Evolutionary conservation across 441 rosid genomes (phyloP), one percentile per base, ranked within the genome.

Genomic region (Hura crepitans): DNA sequence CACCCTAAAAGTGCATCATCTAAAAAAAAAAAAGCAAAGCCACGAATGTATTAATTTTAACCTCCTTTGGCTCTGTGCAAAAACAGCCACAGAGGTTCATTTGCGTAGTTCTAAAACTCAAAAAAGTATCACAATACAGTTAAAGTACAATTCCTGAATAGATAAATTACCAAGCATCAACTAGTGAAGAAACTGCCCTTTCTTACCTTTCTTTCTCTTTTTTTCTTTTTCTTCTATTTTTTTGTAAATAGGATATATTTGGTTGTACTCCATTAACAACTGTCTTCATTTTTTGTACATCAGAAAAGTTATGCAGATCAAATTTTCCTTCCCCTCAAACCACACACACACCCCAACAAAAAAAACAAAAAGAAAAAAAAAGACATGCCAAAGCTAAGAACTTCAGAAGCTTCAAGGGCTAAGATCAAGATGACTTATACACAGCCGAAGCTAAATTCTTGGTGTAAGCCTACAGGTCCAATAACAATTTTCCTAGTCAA

Each of bases 331-430:
- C 17, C 8, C 7, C n/a, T n/a, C n/a, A n/a, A n/a, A n/a, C n/a
- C n/a, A n/a, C n/a, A n/a, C n/a, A n/a, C n/a, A n/a, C n/a, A n/a
- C n/a, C n/a, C n/a, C n/a, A n/a, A n/a, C n/a, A n/a, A n/a, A n/a
- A n/a, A n/a, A n/a, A n/a, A n/a, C n/a, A n/a, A n/a, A n/a, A n/a
- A 15, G 4, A 12, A n/a, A 17, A 3, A 11, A 10, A 25, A 54
- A 12, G 17, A 5, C 15, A 54, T 9, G 61, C 42, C 5, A 57
- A 28, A 30, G 62, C 22, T 31, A 31, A 33, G 63, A 33, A 43
- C 45, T 59, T 35, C 12, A 59, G 45, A 59, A 58, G 42, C n/a
- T 57, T 57, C 22, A 14, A 27, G n/a, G 62, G 37, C 39, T 57
- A 57, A 28, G 39, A 30, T 50, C 53, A 47, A 47, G 15, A 47